Base-by-base conservation (phyloP, 495 filamentous ascomycete species). In the Talaromyces proteolyticus region DNA sequence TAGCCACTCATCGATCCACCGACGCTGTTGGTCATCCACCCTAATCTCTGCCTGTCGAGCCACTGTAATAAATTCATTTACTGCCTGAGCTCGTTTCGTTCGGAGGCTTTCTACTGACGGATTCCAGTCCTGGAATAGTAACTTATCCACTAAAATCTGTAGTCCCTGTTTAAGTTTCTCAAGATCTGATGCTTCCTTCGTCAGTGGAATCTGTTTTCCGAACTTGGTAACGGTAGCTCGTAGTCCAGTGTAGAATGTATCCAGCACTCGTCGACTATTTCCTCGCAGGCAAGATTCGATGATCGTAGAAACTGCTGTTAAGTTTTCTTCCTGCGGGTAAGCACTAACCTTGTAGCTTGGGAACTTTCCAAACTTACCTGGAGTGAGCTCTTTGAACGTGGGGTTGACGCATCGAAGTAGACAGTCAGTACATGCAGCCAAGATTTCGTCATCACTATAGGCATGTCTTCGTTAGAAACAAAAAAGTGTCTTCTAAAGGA, bases 361-460 rank as follows among this genome's bases (percentile, higher is more conserved):
- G 19, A 19, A 22, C 38, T 3, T 6, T 23, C 39, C 44, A 25
- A 53, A 66, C 69, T 60, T 29, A 72, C 71, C 65, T 61, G 58
- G 42, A 20, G 53, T 44, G 11, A 64, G 56, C 29, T 34, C 51
- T 47, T 58, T 51, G 40, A 56, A 53, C 36, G 54, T 44, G 50
- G 68, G 63, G 54, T 68, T 75, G 44, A 74, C 53, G 56, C 72
- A 72, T 53, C 70, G 69, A 43, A 79, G 48, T 12, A 77, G 59
- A 34, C 74, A 75, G 51, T 65, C 62, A 11, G 70, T 57, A 57
- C 73, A 64, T 24, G 75, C 72, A 36, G 72, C 72, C 48, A 79
- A 62, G 22, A 70, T 78, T 40, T 71, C 57, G 8, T 67, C 66
- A 29, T 56, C 57, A 24, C 43, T 60, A 49, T 52, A 19, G 14